These are phyloP conservation scores for Fusarium haematococcum DNA, from an alignment of 2,329 filamentous ascomycete genomes.

Conservation along the genomic window DNA sequence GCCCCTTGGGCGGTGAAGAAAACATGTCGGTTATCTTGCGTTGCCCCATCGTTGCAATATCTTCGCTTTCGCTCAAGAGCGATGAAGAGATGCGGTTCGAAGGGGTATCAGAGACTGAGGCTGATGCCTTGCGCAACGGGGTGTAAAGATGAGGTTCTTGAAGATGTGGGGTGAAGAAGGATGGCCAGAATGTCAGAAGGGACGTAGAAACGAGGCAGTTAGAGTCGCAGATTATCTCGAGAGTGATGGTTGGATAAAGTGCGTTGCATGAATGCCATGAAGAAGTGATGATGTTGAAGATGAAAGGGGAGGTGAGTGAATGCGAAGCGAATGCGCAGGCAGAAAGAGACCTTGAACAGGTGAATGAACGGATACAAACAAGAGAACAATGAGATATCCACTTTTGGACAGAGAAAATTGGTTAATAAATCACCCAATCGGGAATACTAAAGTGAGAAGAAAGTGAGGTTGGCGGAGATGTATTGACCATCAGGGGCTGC, in stretches of 20 bases:
- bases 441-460: background rate
- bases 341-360: background rate
- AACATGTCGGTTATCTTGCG: conserved; percentile 30
- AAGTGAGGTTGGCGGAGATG: background rate
- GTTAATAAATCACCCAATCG: background rate
- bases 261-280: background rate
- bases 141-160: background rate
- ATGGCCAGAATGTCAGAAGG: background rate
- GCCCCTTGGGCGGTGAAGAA: conserved; percentile 1
- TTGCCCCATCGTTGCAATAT: conserved; percentile 20
- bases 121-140: background rate
- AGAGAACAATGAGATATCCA: background rate
- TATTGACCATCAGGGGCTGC: background rate
- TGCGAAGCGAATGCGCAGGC: background rate
- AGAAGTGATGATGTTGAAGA: background rate
- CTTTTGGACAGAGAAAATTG: background rate
- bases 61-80: background rate
- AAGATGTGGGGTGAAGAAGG: background rate
- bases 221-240: background rate
- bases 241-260: background rate
- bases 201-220: background rate
- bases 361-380: background rate
- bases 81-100: background rate
- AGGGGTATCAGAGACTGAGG: background rate
- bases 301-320: background rate